Evolutionary conservation across 306 rosid genomes (phyloP).

Genomic region (Lupinus albus): DNA sequence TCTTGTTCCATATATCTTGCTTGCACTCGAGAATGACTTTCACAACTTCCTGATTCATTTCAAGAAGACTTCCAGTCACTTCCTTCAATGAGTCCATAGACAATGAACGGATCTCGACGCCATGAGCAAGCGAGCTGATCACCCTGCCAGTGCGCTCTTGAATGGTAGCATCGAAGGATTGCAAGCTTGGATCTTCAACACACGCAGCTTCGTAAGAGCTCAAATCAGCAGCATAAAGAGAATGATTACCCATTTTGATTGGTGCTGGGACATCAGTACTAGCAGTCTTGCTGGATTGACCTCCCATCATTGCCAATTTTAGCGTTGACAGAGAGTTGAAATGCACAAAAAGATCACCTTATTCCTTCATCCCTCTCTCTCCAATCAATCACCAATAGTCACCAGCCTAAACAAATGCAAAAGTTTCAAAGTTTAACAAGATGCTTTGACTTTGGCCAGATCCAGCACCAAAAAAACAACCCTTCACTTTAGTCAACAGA

Average conservation of each 20-base stretch:
- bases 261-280: constrained; percentile 43
- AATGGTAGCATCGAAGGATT: constrained; percentile 65
- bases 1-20: constrained; percentile 68
- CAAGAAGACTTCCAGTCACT: constrained; percentile 68
- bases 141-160: constrained; percentile 72
- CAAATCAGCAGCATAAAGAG: constrained; percentile 56
- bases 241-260: constrained; percentile 48
- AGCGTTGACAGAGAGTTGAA: not conserved
- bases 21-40: constrained; percentile 64
- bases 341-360: constrained; percentile 9
- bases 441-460: constrained; percentile 26
- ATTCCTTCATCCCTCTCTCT: not conserved
- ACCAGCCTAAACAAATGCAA: constrained; percentile 18
- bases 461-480: constrained; percentile 22
- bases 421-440: constrained; percentile 12
- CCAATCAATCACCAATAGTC: constrained; percentile 15
- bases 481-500: constrained; percentile 31
- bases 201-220: constrained; percentile 84
- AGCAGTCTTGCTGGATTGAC: constrained; percentile 58
- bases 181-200: constrained; percentile 60
- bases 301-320: constrained; percentile 64
- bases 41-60: constrained; percentile 78
- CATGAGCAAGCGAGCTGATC: constrained; percentile 61
- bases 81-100: constrained; percentile 71
- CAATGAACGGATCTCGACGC: constrained; percentile 62